Evolutionary conservation across 2,329 filamentous ascomycete species (phyloP).

Genomic region (Trichoderma gracile): DNA sequence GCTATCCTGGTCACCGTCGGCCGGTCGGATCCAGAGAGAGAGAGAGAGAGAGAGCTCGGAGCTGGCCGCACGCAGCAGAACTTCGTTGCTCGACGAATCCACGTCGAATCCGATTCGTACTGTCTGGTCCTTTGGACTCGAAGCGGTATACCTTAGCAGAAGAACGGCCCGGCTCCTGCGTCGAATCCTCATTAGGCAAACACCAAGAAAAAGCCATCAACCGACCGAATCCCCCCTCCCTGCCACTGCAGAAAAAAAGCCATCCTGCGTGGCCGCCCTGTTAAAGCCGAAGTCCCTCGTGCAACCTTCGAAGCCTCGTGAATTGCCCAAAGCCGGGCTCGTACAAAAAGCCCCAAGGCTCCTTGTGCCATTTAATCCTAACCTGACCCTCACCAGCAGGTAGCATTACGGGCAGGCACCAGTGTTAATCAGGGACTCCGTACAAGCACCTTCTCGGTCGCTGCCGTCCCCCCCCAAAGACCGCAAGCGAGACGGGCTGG

Average conservation of each 20-base stretch:
- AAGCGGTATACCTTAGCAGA: neutral
- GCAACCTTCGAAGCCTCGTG: neutral
- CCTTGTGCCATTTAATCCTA: neutral
- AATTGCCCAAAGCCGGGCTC: too few species aligned
- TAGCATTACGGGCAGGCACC: too few species aligned
- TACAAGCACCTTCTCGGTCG: neutral
- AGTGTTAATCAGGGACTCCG: too few species aligned
- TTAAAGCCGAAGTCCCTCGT: neutral
- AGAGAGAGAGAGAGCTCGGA: too few species aligned
- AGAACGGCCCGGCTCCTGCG: constrained; percentile 15
- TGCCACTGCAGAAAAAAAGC: neutral
- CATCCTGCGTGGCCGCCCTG: constrained; percentile 10
- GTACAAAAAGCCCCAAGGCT: neutral
- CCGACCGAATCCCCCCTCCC: neutral
- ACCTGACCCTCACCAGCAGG: neutral
- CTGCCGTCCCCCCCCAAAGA: neutral
- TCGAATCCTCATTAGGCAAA: constrained; percentile 21
- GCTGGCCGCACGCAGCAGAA: neutral
- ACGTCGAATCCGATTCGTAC: too few species aligned
- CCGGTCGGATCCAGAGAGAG: neutral
- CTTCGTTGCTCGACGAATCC: neutral
- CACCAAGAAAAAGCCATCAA: constrained; percentile 8
- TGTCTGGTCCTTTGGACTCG: neutral
- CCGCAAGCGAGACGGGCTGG: neutral
- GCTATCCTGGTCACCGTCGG: neutral